Evolutionary conservation across 352 stramenopile genomes (phyloP), one percentile per base, ranked within the genome.

Genomic region (Blastocystis sp.): DNA sequence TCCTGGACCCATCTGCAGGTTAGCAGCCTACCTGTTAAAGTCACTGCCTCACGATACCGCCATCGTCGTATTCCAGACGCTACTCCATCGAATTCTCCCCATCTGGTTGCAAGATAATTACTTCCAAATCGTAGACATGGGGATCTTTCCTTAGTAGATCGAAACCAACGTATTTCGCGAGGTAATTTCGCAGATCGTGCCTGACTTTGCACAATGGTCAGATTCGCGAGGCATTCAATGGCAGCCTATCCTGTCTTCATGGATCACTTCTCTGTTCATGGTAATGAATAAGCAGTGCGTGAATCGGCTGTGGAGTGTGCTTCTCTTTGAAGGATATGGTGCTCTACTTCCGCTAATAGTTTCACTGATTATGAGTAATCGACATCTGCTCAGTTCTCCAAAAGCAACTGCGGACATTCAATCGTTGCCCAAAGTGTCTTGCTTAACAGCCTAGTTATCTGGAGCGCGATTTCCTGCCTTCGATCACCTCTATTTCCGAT

Each of bases 281-380:
- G 56, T 65, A n/a, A 85, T 85, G 73, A 69, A 39, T 37, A 85
- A 66, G 24, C 45, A 66, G 73, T 47, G 18, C 37, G 50, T 85
- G 0, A 85, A 85, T 45, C 73, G 73, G 3, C 39, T 85, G 24
- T 85, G 73, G 73, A 85, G 73, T 43, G 63, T 85, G 30, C 24
- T 85, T 30, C 56, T 85, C n/a, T 85, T 85, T 45, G 73, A 85
- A 30, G 73, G 73, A 26, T 85, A 85, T 39, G 73, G 73, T 13
- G 54, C 53, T 4, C 53, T 85, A 24, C 47, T 85, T 8, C 73
- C 73, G 56, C 24, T 85, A 50, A 39, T 85, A 18, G 30, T 85
- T n/a, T 65, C 73, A 18, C 7, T 85, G 6, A 30, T 85, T 18
- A 66, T 62, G 37, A 85, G 73, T 55, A 85, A 85, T 24, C 59